phyloP scores from a whole-genome alignment of 805 yeast species.

The Ogataea minuta region DNA sequence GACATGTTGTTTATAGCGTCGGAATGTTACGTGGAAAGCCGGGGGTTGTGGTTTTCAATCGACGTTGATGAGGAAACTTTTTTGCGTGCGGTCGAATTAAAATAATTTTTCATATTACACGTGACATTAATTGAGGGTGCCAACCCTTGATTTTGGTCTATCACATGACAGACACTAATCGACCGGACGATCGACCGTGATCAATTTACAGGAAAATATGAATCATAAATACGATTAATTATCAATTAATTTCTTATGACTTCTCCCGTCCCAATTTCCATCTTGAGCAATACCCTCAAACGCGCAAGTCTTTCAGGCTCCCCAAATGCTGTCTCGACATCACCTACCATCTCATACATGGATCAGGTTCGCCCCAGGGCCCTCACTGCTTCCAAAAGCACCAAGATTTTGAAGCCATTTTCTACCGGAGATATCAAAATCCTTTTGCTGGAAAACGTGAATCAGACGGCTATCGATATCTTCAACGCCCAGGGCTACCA shows the following conservation, averaged over 20 bases:
- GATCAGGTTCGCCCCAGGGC: slow-evolving; percentile 46
- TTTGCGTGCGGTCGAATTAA: not conserved
- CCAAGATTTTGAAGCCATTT: slow-evolving; percentile 86
- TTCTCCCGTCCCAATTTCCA: slow-evolving; percentile 63
- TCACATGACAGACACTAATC: slow-evolving; percentile 9
- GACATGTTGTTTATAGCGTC: slow-evolving; percentile 46
- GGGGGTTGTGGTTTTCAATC: slow-evolving; percentile 69
- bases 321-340: slow-evolving; percentile 74
- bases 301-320: slow-evolving; percentile 47
- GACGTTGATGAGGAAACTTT: slow-evolving; percentile 32
- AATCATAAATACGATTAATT: slow-evolving; percentile 1
- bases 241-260: slow-evolving; percentile 43
- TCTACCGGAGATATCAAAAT: slow-evolving; percentile 94
- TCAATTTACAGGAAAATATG: slow-evolving; percentile 9
- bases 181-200: slow-evolving; percentile 13
- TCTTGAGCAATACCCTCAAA: slow-evolving; percentile 53
- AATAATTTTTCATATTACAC: slow-evolving; percentile 3
- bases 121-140: slow-evolving; percentile 1
- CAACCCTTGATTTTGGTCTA: no score
- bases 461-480: slow-evolving; percentile 85
- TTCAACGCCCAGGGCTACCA: slow-evolving; percentile 92
- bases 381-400: slow-evolving; percentile 43
- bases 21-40: slow-evolving; percentile 74
- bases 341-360: slow-evolving; percentile 71
- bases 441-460: slow-evolving; percentile 87